Conservation (phyloP, 2,329 filamentous ascomycete genomes). For the Ascochyta viciae-villosae region DNA sequence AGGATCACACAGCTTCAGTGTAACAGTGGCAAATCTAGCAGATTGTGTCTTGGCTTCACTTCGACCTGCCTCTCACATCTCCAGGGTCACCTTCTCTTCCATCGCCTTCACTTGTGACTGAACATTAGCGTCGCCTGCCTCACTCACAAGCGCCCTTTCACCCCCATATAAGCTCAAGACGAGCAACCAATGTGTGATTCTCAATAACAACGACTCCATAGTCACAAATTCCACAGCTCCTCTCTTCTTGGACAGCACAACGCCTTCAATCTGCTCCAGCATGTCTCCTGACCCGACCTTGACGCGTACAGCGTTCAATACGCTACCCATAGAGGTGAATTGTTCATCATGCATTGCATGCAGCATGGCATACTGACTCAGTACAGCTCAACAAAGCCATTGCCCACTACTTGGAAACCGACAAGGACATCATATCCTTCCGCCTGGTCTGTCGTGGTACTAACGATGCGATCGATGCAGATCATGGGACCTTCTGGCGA, state of each 20-base stretch:
- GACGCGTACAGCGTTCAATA: constrained; percentile 36
- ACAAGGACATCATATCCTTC: constrained; percentile 55
- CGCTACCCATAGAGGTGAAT: constrained; percentile 42
- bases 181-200: not conserved
- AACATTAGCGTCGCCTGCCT: not conserved
- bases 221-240: not conserved
- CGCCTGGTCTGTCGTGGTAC: constrained; percentile 50
- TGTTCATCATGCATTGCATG: not conserved
- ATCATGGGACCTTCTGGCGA: constrained; percentile 57
- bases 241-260: not conserved
- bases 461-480: constrained; percentile 50
- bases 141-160: not conserved
- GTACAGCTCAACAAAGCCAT: constrained; percentile 52
- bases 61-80: constrained; percentile 2
- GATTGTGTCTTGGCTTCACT: not conserved
- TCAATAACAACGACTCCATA: not conserved
- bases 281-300: constrained; percentile 21
- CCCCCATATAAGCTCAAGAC: not conserved
- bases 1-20: not conserved
- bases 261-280: not conserved
- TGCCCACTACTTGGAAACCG: constrained; percentile 46
- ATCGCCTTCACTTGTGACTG: constrained; percentile 5
- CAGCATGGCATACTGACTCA: not conserved
- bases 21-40: not conserved
- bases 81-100: not conserved